Percentiles rank a stretch among this genome's conserved stretches.
phyloP scores from a whole-genome alignment of 768 basidiomycete species.

The Leccinellum rugosiceps region DNA sequence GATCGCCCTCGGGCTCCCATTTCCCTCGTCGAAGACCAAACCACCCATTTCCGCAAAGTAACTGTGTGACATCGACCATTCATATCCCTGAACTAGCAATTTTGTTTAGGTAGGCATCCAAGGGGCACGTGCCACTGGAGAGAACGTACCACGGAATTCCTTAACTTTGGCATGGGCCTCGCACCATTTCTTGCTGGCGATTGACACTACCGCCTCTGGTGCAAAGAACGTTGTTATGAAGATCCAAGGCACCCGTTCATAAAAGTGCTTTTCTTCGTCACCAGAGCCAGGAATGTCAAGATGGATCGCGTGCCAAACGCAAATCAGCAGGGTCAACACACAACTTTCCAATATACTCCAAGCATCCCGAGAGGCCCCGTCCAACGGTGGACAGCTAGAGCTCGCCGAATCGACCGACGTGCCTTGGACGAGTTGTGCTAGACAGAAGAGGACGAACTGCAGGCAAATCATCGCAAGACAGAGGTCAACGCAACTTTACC shows the following conservation, averaged over 20 bases:
- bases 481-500: background rate
- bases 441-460: background rate
- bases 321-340: background rate
- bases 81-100: background rate
- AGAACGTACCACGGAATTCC: constrained; percentile 1
- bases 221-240: background rate
- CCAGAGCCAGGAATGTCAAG: background rate
- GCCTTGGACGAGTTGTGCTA: background rate
- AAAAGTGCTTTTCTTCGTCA: background rate
- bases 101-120: background rate
- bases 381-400: background rate
- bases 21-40: background rate
- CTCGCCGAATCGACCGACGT: background rate
- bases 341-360: background rate
- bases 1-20: background rate
- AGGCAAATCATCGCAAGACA: background rate
- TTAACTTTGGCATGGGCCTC: background rate
- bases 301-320: constrained; percentile 1
- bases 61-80: constrained; percentile 2
- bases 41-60: constrained; percentile 3
- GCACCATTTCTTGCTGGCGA: background rate
- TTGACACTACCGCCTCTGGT: background rate
- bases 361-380: background rate
- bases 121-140: background rate
- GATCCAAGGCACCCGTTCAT: background rate